These are phyloP conservation scores for Torulaspora indica DNA, from an alignment of 805 yeast genomes.

Conservation along the genomic window DNA sequence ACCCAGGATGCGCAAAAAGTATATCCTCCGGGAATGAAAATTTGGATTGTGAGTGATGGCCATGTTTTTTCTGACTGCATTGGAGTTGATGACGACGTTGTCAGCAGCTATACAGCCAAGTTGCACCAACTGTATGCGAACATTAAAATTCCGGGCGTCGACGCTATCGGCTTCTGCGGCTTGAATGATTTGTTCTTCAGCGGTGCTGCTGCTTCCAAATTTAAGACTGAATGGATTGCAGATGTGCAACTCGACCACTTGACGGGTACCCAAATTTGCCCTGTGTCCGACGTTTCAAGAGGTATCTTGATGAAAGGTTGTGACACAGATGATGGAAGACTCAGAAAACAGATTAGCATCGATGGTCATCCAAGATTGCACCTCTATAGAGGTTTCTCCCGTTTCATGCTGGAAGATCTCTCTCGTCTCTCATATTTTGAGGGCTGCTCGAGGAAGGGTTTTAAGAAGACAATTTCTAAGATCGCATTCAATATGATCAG, in stretches of 20 bases:
- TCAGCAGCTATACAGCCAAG: conserved; percentile 44
- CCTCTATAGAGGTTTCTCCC: conserved; percentile 54
- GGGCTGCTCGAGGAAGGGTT: conserved; percentile 42
- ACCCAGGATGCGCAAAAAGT: conserved; percentile 35
- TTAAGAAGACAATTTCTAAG: conserved; percentile 47
- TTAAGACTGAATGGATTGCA: conserved; percentile 32
- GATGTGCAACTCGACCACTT: conserved; percentile 35
- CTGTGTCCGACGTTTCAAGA: conserved; percentile 39
- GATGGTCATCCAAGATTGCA: conserved; percentile 51
- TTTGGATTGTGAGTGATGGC: conserved; percentile 59
- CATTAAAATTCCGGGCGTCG: conserved; percentile 33
- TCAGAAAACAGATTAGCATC: conserved; percentile 55
- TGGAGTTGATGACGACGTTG: conserved; percentile 55
- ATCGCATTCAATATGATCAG: conserved; percentile 63
- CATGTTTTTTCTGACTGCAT: conserved; percentile 63
- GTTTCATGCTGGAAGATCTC: conserved; percentile 57
- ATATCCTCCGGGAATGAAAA: conserved; percentile 52
- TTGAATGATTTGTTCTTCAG: conserved; percentile 40
- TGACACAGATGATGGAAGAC: conserved; percentile 55
- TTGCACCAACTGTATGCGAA: conserved; percentile 42
- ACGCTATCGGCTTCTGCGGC: conserved; percentile 41
- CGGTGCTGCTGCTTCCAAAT: conserved; percentile 26
- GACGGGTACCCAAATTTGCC: conserved; percentile 39
- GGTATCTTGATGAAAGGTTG: conserved; percentile 43
- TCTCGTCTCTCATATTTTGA: conserved; percentile 40